Conservation (phyloP, 179 eudicot species). For the Silene vulgaris region DNA sequence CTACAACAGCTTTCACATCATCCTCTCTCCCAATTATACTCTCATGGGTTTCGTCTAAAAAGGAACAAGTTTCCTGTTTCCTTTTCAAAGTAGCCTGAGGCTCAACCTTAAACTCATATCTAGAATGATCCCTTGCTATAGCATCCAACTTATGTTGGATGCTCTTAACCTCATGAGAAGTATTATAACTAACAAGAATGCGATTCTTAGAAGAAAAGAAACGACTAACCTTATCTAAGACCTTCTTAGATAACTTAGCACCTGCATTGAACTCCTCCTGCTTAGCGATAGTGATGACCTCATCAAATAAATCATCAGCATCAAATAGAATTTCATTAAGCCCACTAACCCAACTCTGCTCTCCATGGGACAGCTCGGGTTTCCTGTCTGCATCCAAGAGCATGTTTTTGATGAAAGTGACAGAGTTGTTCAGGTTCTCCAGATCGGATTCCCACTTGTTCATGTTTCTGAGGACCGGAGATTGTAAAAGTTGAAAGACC, state of each 20-base stretch:
- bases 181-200: conserved; percentile 1
- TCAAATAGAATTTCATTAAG: neutral
- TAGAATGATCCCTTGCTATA: neutral
- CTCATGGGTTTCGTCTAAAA: neutral
- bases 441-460: neutral
- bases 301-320: conserved; percentile 15
- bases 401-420: conserved; percentile 1
- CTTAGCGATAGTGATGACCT: neutral
- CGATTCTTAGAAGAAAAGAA: conserved; percentile 11
- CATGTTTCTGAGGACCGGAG: neutral
- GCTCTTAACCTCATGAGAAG: conserved; percentile 8
- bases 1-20: neutral
- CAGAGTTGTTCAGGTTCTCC: neutral
- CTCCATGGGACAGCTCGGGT: neutral
- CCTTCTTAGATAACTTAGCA: neutral
- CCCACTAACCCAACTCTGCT: neutral
- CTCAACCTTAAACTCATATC: conserved; percentile 14
- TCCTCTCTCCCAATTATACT: conserved; percentile 9
- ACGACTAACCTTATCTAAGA: conserved; percentile 10
- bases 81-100: neutral
- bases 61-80: conserved; percentile 22
- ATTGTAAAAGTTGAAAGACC: neutral
- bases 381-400: conserved; percentile 8
- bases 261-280: neutral
- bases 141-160: conserved; percentile 12